These are phyloP conservation scores for Cyclospora cayetanensis DNA, from an alignment of 169 alveolate genomes.

Conservation along the genomic window DNA sequence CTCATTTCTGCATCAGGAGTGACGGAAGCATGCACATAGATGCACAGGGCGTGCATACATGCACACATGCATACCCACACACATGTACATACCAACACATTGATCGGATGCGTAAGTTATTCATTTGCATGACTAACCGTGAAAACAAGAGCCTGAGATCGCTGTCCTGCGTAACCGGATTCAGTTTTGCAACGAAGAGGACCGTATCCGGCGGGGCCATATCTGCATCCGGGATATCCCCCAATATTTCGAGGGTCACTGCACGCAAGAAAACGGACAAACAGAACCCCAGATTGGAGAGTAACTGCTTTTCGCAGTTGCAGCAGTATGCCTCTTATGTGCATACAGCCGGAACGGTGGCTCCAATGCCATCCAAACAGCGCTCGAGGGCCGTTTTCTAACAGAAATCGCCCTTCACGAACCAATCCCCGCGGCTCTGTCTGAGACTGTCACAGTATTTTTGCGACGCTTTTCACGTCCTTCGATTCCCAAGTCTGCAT, in stretches of 20 bases:
- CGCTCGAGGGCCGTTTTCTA: too few relatives aligned
- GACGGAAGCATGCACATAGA: neutral
- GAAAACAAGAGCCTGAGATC: conserved; percentile 96
- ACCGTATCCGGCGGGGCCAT: conserved; percentile 98
- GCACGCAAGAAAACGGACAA: conserved; percentile 76
- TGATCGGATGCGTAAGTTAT: neutral
- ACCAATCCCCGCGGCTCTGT: neutral
- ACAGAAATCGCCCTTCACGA: too few relatives aligned
- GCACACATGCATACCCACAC: too few relatives aligned
- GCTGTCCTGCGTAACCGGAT: conserved; percentile 97
- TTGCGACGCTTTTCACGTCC: too few relatives aligned
- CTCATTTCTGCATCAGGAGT: too few relatives aligned
- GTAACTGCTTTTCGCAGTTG: too few relatives aligned
- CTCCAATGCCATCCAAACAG: too few relatives aligned
- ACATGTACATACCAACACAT: neutral
- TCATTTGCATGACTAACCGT: conserved; percentile 62
- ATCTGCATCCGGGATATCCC: conserved; percentile 99
- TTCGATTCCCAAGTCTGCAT: too few relatives aligned
- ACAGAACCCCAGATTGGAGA: too few relatives aligned
- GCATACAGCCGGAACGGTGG: neutral
- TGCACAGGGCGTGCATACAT: neutral
- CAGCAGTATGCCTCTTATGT: too few relatives aligned
- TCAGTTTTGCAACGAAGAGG: conserved; percentile 97
- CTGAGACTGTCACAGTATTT: too few relatives aligned
- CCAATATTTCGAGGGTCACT: conserved; percentile 95